A percentile compares a stretch with the other conserved stretches of the same genome.
Conservation (phyloP, 2,329 filamentous ascomycete species). For the Diaporthe amygdali region DNA sequence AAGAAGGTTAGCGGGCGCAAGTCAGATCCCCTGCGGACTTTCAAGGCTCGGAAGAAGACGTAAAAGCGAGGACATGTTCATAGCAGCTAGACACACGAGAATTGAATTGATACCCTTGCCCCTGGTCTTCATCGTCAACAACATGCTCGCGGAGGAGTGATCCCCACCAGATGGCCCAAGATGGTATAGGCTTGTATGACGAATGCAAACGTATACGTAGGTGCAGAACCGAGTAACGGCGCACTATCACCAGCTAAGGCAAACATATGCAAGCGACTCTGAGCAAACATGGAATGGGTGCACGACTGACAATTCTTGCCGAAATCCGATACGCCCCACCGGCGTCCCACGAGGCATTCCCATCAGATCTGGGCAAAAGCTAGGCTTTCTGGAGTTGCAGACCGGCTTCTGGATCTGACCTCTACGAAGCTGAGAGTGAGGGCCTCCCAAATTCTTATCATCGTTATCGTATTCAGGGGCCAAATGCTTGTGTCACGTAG, state of each 20-base stretch:
- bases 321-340: background rate
- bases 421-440: background rate
- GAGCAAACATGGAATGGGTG: background rate
- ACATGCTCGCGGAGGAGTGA: background rate
- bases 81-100: background rate
- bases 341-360: background rate
- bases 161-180: no score
- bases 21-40: constrained; percentile 85
- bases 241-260: no score
- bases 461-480: background rate
- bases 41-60: constrained; percentile 68
- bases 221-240: no score
- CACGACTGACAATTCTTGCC: background rate
- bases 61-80: background rate
- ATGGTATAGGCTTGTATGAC: background rate
- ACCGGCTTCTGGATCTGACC: background rate
- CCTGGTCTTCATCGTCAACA: background rate
- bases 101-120: constrained; percentile 21
- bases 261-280: background rate
- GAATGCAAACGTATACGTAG: background rate
- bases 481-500: background rate
- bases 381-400: background rate
- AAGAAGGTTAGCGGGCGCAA: constrained; percentile 65
- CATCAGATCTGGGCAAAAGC: background rate
- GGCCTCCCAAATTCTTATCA: background rate